Conservation (phyloP, 805 yeast genomes). For the Starmerella roubikii region DNA sequence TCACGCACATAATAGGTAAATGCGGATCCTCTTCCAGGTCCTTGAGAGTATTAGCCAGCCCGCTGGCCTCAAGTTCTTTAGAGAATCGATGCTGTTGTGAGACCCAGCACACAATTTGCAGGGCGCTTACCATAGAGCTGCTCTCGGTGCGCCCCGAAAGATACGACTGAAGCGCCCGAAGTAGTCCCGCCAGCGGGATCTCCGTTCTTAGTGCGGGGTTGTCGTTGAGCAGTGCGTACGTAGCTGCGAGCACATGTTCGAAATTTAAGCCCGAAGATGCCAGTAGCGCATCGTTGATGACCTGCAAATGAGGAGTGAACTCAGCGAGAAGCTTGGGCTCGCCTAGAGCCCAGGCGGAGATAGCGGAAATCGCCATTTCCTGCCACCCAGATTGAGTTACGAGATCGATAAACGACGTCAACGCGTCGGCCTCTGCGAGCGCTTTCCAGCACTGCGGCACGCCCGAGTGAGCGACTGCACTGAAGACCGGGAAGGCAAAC, state of each 20-base stretch:
- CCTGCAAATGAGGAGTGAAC: conserved; percentile 1
- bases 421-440: conserved; percentile 30
- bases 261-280: conserved; percentile 6
- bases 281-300: conserved; percentile 5
- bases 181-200: conserved; percentile 4
- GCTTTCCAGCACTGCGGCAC: conserved; percentile 27
- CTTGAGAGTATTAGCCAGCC: neutral
- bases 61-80: neutral
- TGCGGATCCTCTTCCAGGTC: conserved; percentile 1
- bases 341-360: conserved; percentile 28
- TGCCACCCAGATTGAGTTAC: conserved; percentile 45
- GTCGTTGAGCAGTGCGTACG: conserved; percentile 10
- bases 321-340: conserved; percentile 12
- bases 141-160: neutral
- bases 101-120: conserved; percentile 12
- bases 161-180: conserved; percentile 4
- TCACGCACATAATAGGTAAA: conserved; percentile 10
- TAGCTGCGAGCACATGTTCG: conserved; percentile 14
- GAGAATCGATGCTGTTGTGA: neutral
- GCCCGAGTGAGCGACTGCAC: conserved; percentile 39
- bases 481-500: conserved; percentile 39
- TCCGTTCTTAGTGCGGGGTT: conserved; percentile 8
- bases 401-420: conserved; percentile 30
- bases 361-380: conserved; percentile 40
- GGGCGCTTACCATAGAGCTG: conserved; percentile 12